Conservation (phyloP, 495 filamentous ascomycete species). For the Geopyxis carbonaria region DNA sequence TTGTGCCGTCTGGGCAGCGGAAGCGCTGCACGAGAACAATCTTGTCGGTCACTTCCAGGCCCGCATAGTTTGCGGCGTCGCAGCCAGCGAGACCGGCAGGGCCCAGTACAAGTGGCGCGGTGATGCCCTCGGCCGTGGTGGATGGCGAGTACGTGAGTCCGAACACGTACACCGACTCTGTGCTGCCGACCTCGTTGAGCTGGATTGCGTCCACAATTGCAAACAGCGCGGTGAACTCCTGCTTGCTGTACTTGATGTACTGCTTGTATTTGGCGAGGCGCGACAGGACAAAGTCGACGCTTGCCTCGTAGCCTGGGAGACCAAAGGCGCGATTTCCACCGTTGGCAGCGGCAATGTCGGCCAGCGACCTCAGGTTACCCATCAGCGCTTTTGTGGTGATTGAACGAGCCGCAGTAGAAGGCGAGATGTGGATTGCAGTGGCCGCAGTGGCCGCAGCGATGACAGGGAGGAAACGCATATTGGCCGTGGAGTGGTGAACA, state of each 20-base stretch:
- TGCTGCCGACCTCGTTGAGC: constrained; percentile 26
- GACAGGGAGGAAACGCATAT: too few relatives aligned
- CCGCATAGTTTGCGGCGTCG: constrained; percentile 24
- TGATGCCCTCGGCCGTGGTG: constrained; percentile 28
- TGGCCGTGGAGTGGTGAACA: too few relatives aligned
- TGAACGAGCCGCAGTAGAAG: too few relatives aligned
- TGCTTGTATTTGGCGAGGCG: constrained; percentile 18
- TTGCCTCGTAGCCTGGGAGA: constrained; percentile 31
- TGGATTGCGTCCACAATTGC: constrained; percentile 25
- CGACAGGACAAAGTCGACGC: constrained; percentile 29
- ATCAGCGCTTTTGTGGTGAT: too few relatives aligned
- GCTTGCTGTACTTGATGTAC: constrained; percentile 16
- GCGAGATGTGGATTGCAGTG: too few relatives aligned
- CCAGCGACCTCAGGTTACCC: too few relatives aligned
- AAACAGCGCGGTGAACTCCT: constrained; percentile 35
- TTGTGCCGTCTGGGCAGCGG: constrained; percentile 28
- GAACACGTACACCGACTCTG: constrained; percentile 26
- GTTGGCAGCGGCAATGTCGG: constrained; percentile 28
- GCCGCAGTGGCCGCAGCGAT: too few relatives aligned
- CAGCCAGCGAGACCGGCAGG: constrained; percentile 28
- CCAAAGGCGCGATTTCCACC: constrained; percentile 35
- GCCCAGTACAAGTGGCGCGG: constrained; percentile 27
- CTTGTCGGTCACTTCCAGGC: constrained; percentile 29
- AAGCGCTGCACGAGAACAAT: constrained; percentile 30
- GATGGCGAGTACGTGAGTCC: constrained; percentile 31